phyloP scores from a whole-genome alignment of 805 yeast species.

The Maudiozyma serrabonitensis region DNA sequence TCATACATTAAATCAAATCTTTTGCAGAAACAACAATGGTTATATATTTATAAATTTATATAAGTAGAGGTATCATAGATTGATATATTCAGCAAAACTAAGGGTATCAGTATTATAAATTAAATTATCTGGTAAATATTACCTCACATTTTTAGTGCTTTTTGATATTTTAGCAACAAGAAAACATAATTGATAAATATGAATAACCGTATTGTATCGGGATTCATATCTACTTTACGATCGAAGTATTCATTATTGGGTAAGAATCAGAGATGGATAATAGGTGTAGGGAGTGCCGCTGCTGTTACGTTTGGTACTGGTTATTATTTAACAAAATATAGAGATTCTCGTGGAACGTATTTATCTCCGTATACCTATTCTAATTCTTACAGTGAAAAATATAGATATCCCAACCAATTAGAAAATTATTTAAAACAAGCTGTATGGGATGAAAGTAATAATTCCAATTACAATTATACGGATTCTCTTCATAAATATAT shows the following conservation, averaged over 20 bases:
- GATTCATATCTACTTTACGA: background rate
- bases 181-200: background rate
- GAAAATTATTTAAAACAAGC: conserved; percentile 46
- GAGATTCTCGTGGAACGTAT: background rate
- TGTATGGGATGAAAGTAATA: conserved; percentile 73
- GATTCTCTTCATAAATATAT: conserved; percentile 65
- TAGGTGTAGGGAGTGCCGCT: background rate
- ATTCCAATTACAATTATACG: conserved; percentile 43
- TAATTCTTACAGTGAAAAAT: background rate
- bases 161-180: no score
- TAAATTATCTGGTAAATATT: no score
- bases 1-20: no score
- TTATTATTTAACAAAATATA: background rate
- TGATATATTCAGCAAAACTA: no score
- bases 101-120: no score
- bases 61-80: no score
- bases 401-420: conserved; percentile 3
- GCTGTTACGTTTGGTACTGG: background rate
- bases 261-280: background rate
- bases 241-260: background rate
- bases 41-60: no score
- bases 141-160: no score
- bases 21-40: no score
- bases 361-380: background rate
- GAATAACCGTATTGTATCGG: background rate